Evolutionary conservation across 177 flowering plant genomes (phyloP), one percentile per base, ranked within the genome.

Genomic region (Vitis hybrid): DNA sequence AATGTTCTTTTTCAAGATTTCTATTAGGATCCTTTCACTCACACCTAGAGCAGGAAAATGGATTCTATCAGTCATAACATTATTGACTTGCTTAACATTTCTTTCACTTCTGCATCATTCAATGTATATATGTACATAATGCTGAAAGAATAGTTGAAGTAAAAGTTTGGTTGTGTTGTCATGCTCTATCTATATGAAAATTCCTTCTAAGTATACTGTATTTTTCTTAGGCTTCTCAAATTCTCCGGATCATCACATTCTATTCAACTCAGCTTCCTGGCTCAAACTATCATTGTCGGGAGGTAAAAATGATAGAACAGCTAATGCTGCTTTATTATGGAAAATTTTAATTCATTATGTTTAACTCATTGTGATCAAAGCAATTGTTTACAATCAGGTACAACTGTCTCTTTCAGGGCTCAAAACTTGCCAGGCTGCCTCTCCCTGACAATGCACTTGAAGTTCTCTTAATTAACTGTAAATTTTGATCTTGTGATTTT

Each of bases 201-300:
- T 14, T 56, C 3, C 60, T 62, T 59, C 34, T 51, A 26, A 49
- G 15, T 60, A 60, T 63, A 21, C 21, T 30, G 45, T 52, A 19
- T 67, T 71, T 70, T 18, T 10, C 73, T 69, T 79, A 91, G 97
- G 93, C 85, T 78, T 92, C 84, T 72, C 97, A 94, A 81, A n/a
- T 73, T 67, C 96, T 94, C 56, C 82, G 98, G 60, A 86, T 92
- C 65, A 52, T 91, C 34, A 88, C 98, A 18, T 92, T 92, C 75
- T 90, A 89, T 82, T 85, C 97, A 23, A 92, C 98, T 40, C 96
- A 89, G 76, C 92, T 94, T 78, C 98, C 97, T 77, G 97, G 97
- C 67, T 97, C 97, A 61, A 94, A 94, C 75, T 94, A 94, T 74
- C 97, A 92, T 67, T 92, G 98, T 48, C 93, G 94, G 50, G 97